Base-by-base conservation (phyloP, 805 yeast genomes). In the Wickerhamiella occidentalis region DNA sequence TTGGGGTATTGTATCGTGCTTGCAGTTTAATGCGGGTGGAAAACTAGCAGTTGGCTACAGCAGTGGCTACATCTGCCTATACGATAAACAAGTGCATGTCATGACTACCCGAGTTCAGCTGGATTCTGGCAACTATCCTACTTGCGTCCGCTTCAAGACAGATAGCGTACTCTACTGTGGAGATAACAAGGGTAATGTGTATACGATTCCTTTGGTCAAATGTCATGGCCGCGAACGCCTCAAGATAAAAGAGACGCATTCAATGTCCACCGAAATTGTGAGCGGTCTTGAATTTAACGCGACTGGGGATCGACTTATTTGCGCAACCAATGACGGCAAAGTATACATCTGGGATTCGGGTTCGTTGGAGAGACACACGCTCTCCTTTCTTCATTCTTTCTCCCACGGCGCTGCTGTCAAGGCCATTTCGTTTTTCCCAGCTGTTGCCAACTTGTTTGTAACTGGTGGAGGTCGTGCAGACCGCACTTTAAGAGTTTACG, bases 381-480 rank as follows among this genome's bases (percentile, higher is more conserved):
- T 17, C 13, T 18, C 21, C 18, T 21, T 18, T 5, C 22, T 28
- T 2, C 25, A 18, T n/a, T n/a, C 21, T 3, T 19, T 25, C 21
- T 5, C 26, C 9, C 48, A 45, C 22, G 21, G 26, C 12, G 48
- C 48, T 1, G 48, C 48, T 15, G 37, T 45, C n/a, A 45, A 45
- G 43, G 43, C 48, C 5, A 45, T 45, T 8, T 21, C 33, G 21
- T 37, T 37, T 17, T 37, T 45, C 7, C 35, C 41, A 15, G 13
- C 19, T 18, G 36, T 30, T 4, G 33, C 28, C 7, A 29, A 42
- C 19, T 26, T 37, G 13, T 21, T 45, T 15, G 33, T 45, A 4
- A 45, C 48, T 8, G 48, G 48, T 9, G 48, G 48, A 3, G 48
- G 48, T 13, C 48, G 48, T 5, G 48, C 48, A 15, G 48, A 45